A percentile compares a stretch with the other conserved stretches of the same genome.
These are phyloP conservation scores for Botrytis paeoniae DNA, from an alignment of 2,329 filamentous ascomycete species.

Conservation along the genomic window DNA sequence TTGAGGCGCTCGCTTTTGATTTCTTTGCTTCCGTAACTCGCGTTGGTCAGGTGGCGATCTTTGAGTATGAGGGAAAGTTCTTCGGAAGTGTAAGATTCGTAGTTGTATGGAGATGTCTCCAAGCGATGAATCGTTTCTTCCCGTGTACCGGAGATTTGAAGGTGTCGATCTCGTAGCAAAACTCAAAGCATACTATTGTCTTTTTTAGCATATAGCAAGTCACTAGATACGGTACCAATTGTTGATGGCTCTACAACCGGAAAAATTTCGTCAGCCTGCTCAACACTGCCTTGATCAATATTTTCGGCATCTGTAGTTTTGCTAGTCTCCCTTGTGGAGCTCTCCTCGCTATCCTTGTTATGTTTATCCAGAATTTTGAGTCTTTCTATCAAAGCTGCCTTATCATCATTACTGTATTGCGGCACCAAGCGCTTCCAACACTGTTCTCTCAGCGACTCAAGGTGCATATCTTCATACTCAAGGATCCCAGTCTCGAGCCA, in stretches of 20 bases:
- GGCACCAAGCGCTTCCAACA: background rate
- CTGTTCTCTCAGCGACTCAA: background rate
- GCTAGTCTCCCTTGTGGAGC: background rate
- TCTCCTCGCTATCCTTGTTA: background rate
- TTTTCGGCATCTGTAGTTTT: background rate
- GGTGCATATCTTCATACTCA: background rate
- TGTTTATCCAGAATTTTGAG: background rate
- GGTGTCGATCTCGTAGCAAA: constrained; percentile 23
- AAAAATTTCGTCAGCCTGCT: background rate
- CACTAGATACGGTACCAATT: background rate
- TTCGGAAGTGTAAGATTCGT: constrained; percentile 17
- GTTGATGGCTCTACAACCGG: background rate
- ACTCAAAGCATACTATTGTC: constrained; percentile 27
- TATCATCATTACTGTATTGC: background rate
- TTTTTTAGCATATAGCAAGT: constrained; percentile 23
- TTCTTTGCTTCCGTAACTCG: constrained; percentile 15
- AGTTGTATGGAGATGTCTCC: constrained; percentile 22
- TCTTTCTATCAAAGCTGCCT: background rate
- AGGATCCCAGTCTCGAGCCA: background rate
- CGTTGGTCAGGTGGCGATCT: constrained; percentile 17
- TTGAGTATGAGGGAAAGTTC: constrained; percentile 24
- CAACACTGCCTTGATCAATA: background rate
- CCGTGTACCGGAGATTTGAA: constrained; percentile 19
- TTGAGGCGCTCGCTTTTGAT: constrained; percentile 24
- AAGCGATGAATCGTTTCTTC: constrained; percentile 28